These are phyloP conservation scores for Metarhizium anisopliae DNA, from an alignment of 2,329 filamentous ascomycete genomes.

Conservation along the genomic window DNA sequence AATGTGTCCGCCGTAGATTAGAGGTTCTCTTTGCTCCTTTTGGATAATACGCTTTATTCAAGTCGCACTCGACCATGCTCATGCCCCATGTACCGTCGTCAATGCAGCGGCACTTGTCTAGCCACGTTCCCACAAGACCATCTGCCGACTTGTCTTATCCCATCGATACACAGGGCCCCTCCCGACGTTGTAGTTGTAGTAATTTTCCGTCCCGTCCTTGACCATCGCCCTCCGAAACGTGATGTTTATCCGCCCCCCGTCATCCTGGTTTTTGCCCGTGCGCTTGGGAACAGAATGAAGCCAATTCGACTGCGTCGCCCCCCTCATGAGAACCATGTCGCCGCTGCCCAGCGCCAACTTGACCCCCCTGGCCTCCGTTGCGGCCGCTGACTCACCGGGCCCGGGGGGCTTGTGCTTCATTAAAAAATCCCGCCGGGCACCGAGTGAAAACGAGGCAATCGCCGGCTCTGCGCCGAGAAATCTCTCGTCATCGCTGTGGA, in stretches of 20 bases:
- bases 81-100: no score
- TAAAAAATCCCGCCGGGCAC: constrained; percentile 64
- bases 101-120: not conserved
- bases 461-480: constrained; percentile 62
- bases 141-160: constrained; percentile 46
- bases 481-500: constrained; percentile 71
- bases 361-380: constrained; percentile 28
- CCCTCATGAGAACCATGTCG: constrained; percentile 74
- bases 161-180: constrained; percentile 59
- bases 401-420: constrained; percentile 65
- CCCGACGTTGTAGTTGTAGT: constrained; percentile 78
- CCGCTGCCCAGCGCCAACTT: constrained; percentile 52
- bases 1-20: no score
- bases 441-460: constrained; percentile 68
- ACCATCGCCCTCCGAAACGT: constrained; percentile 66
- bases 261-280: constrained; percentile 51
- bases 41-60: no score
- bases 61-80: no score
- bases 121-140: constrained; percentile 28
- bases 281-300: constrained; percentile 71
- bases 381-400: constrained; percentile 15
- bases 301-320: constrained; percentile 67
- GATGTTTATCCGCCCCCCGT: constrained; percentile 64
- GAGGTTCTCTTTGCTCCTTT: no score
- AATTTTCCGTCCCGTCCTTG: constrained; percentile 68